These are phyloP conservation scores for Rhodomyrtus tomentosa DNA, from an alignment of 345 rosid genomes.

Conservation along the genomic window DNA sequence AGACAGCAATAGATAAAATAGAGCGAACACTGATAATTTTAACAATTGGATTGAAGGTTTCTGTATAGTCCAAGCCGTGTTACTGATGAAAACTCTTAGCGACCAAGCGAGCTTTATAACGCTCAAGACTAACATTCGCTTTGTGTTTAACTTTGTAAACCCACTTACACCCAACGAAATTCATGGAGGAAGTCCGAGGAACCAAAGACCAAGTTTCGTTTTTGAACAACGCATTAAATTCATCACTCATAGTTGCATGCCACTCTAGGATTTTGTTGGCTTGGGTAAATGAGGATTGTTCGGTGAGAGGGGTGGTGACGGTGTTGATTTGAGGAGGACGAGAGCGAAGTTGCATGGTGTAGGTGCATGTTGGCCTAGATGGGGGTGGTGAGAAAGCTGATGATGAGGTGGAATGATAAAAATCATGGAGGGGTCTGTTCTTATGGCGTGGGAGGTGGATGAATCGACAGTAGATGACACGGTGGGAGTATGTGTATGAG, in stretches of 20 bases:
- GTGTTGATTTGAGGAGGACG: too few relatives aligned
- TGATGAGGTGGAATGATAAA: too few relatives aligned
- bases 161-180: neutral
- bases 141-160: neutral
- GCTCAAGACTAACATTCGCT: neutral
- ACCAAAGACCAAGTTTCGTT: neutral
- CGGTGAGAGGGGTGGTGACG: too few relatives aligned
- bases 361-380: too few relatives aligned
- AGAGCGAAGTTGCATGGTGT: too few relatives aligned
- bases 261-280: neutral
- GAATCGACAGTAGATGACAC: too few relatives aligned
- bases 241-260: neutral
- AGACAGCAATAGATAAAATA: too few relatives aligned
- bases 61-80: neutral
- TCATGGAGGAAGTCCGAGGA: neutral
- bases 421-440: too few relatives aligned
- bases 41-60: neutral
- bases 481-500: too few relatives aligned
- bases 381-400: too few relatives aligned
- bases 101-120: neutral
- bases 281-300: neutral
- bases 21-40: too few relatives aligned
- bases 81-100: neutral
- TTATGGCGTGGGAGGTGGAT: too few relatives aligned
- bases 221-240: neutral